Evolutionary conservation across 305 asterid genomes (phyloP).

Genomic region (Caryopteris hybrid): DNA sequence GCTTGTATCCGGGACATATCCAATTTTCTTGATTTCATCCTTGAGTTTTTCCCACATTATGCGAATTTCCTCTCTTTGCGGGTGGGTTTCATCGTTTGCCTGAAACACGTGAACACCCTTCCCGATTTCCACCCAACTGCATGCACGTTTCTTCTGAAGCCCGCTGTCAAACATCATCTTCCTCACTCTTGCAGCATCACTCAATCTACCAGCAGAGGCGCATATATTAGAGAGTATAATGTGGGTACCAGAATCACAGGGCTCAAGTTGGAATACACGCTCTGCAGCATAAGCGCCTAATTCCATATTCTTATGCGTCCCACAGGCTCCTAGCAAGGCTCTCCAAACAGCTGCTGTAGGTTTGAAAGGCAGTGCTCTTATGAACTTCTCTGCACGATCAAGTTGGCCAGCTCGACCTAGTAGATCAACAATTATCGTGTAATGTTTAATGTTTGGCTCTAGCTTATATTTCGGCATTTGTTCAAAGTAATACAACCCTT

Average conservation of each 20-base stretch:
- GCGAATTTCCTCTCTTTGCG: slow-evolving; percentile 53
- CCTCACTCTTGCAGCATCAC: slow-evolving; percentile 72
- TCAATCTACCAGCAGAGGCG: slow-evolving; percentile 66
- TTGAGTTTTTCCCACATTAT: slow-evolving; percentile 56
- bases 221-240: slow-evolving; percentile 61
- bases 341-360: slow-evolving; percentile 73
- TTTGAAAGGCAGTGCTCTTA: slow-evolving; percentile 46
- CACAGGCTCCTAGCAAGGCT: slow-evolving; percentile 82
- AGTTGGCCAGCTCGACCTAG: slow-evolving; percentile 77
- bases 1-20: slow-evolving; percentile 79
- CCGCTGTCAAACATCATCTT: slow-evolving; percentile 61
- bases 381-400: slow-evolving; percentile 51
- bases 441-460: slow-evolving; percentile 56
- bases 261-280: slow-evolving; percentile 69
- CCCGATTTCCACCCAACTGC: slow-evolving; percentile 81
- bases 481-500: slow-evolving; percentile 60
- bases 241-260: slow-evolving; percentile 71
- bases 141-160: slow-evolving; percentile 78
- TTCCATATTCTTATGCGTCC: slow-evolving; percentile 61
- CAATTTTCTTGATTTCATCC: slow-evolving; percentile 51
- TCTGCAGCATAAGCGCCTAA: slow-evolving; percentile 71
- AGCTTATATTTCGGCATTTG: slow-evolving; percentile 48
- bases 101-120: slow-evolving; percentile 57
- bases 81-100: slow-evolving; percentile 69
- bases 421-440: slow-evolving; percentile 57